phyloP scores from a whole-genome alignment of 345 rosid genomes.

The Dipteronia sinensis region DNA sequence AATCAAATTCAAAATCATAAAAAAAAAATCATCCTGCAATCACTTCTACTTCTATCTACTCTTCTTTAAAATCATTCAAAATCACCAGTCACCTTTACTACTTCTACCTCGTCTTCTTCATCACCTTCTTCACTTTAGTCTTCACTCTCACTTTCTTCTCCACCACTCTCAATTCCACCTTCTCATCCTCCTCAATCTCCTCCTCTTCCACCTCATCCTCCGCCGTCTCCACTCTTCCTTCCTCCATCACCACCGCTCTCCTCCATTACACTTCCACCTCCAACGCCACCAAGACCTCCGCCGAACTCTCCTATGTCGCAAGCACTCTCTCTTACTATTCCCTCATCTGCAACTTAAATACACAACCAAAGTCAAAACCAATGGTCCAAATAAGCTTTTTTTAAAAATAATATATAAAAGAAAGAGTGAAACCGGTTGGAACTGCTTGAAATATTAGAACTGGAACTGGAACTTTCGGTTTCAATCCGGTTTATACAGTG shows the following conservation, averaged over 20 bases:
- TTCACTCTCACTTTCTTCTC: conserved; percentile 70
- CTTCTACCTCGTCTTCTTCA: conserved; percentile 56
- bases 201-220: conserved; percentile 22
- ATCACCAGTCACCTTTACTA: conserved; percentile 35
- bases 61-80: too few relatives aligned
- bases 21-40: too few relatives aligned
- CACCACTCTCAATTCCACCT: conserved; percentile 29
- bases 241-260: conserved; percentile 59
- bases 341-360: conserved; percentile 45
- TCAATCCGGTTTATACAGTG: too few relatives aligned
- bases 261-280: conserved; percentile 67
- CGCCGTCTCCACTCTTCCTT: conserved; percentile 37
- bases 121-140: conserved; percentile 66
- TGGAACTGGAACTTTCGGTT: too few relatives aligned
- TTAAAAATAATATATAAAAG: too few relatives aligned
- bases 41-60: too few relatives aligned
- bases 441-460: too few relatives aligned
- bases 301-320: conserved; percentile 64
- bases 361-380: too few relatives aligned
- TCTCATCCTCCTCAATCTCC: conserved; percentile 22
- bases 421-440: too few relatives aligned
- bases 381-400: too few relatives aligned
- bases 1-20: too few relatives aligned
- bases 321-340: conserved; percentile 46
- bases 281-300: conserved; percentile 63